These are phyloP conservation scores for Naganishia liquefaciens DNA, from an alignment of 1,284 basidiomycete species.

Conservation along the genomic window DNA sequence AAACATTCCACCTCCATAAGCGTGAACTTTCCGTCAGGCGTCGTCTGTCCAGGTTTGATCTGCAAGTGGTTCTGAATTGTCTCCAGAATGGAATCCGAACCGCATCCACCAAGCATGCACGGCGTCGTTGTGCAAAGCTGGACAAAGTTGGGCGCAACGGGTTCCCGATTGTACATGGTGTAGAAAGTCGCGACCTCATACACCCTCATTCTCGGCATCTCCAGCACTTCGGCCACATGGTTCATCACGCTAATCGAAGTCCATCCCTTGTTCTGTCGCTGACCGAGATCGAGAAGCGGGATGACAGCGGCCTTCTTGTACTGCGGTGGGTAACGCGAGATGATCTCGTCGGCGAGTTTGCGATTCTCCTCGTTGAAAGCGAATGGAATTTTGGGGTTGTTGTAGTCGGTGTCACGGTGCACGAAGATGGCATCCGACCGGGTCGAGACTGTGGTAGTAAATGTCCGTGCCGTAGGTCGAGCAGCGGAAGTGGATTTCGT, in stretches of 20 bases:
- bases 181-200: constrained; percentile 99
- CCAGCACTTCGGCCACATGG: constrained; percentile 86
- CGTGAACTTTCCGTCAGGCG: constrained; percentile 93
- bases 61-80: constrained; percentile 72
- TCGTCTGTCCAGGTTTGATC: constrained; percentile 84
- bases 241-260: constrained; percentile 99
- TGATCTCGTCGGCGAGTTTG: constrained; percentile 83
- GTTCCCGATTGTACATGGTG: constrained; percentile 99
- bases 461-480: constrained; percentile 47
- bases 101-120: constrained; percentile 87
- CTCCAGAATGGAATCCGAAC: constrained; percentile 81
- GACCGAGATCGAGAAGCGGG: constrained; percentile 91
- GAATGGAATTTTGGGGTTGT: constrained; percentile 92
- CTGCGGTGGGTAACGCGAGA: constrained; percentile 89
- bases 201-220: constrained; percentile 97
- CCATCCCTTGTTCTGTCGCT: constrained; percentile 98
- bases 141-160: constrained; percentile 90
- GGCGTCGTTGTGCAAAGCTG: constrained; percentile 99
- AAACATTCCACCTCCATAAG: constrained; percentile 98
- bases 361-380: constrained; percentile 78
- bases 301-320: constrained; percentile 98
- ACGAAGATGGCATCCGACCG: constrained; percentile 40
- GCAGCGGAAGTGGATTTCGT: constrained; percentile 35
- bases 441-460: constrained; percentile 65
- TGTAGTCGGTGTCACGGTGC: constrained; percentile 92